phyloP scores from a whole-genome alignment of 208 protist genomes.

The Trypanosoma avium region DNA sequence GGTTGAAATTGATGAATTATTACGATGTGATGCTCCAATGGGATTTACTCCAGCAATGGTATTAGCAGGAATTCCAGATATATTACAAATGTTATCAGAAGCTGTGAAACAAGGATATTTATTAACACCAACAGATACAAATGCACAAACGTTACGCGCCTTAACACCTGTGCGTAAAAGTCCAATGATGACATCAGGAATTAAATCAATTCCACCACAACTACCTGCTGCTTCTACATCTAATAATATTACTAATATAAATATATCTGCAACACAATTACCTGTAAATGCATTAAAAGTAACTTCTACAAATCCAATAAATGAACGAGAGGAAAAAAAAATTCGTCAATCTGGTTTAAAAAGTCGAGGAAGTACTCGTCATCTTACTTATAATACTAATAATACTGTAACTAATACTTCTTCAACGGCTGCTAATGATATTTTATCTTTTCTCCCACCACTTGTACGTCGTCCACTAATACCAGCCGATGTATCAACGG shows the following conservation, averaged over 20 bases:
- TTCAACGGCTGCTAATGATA: neutral
- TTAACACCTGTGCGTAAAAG: constrained; percentile 20
- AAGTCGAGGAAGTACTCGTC: neutral
- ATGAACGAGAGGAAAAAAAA: neutral
- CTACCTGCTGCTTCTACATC: no score
- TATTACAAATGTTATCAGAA: constrained; percentile 26
- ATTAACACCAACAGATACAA: constrained; percentile 1
- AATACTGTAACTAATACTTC: neutral
- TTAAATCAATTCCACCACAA: neutral
- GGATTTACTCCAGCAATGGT: constrained; percentile 73
- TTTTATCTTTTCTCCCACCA: constrained; percentile 31
- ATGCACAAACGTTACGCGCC: neutral
- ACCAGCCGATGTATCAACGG: no score
- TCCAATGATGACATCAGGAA: neutral
- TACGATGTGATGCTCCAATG: constrained; percentile 44
- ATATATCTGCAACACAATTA: no score
- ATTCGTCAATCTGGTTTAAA: no score
- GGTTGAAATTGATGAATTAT: constrained; percentile 52
- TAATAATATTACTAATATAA: no score
- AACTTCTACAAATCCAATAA: neutral
- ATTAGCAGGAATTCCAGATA: constrained; percentile 47
- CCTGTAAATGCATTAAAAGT: no score
- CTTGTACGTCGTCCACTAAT: constrained; percentile 19
- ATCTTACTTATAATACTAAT: neutral
- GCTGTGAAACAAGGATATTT: constrained; percentile 26